Evolutionary conservation across 257 asterid species (phyloP), one percentile per base, ranked within the genome.

Genomic region (Solanum sitiens): DNA sequence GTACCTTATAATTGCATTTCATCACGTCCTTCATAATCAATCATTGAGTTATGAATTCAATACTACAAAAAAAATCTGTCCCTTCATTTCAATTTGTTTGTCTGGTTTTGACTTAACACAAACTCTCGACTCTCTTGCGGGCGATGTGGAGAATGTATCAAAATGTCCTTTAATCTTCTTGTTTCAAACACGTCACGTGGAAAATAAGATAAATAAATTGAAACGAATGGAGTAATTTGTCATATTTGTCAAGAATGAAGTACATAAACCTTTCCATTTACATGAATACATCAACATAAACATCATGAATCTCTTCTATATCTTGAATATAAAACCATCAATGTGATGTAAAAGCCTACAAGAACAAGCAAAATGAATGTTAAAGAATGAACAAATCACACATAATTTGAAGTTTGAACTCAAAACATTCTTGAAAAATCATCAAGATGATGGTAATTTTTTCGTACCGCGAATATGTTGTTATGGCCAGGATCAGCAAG

Each of bases 401-500:
- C 44, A 37, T 42, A 45, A 39, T 37, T 0, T 25, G 20, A 18
- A 30, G 30, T 37, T 0, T 25, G 20, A 18, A 30, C 20, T 30
- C 44, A 50, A 50, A 35, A 56, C 20, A 70, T 77, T 12, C 42
- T 53, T 32, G 80, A 45, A 50, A 65, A 27, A 84, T 53, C 25
- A 6, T 42, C 75, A 16, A 30, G 4, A 50, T 74, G n/a, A 39
- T 4, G 13, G 7, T 14, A 67, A 40, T 8, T 39, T 39, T 56
- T 18, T 42, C 45, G 25, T 92, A 95, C 98, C 93, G 98, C 93
- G 50, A 94, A 94, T 33, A 96, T 88, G 90, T 96, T 95, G 95
- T 93, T 89, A 44, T 96, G 98, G 40, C 98, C 98, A 76, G 98
- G 98, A 94, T 96, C 98, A 11, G 98, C 98, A 76, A 96, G 12